Evolutionary conservation across 768 basidiomycete genomes (phyloP).

Genomic region (Chalciporus chontae): DNA sequence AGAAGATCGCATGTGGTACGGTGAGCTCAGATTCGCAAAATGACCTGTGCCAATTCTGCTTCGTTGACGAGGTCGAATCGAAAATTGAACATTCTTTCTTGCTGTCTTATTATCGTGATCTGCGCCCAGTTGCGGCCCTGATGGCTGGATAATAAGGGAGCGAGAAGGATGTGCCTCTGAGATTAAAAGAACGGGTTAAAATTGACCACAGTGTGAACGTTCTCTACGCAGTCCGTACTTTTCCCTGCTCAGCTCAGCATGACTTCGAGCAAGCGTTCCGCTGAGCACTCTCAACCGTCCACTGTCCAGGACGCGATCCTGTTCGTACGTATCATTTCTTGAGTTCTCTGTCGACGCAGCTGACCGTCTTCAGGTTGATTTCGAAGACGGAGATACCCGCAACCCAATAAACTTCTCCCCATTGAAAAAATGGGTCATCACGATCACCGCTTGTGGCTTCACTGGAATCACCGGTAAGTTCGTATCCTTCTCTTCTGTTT

Average conservation of each 20-base stretch:
- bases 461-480: slow-evolving; percentile 31
- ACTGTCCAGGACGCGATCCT: slow-evolving; percentile 12
- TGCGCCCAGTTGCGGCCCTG: slow-evolving; percentile 1
- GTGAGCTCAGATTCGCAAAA: too few species aligned
- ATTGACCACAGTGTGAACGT: slow-evolving; percentile 10
- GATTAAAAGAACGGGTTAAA: slow-evolving; percentile 7
- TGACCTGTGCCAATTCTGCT: too few species aligned
- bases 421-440: slow-evolving; percentile 41
- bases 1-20: too few species aligned
- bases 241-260: neutral
- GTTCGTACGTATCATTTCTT: slow-evolving; percentile 7
- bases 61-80: too few species aligned
- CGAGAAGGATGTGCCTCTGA: neutral
- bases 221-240: neutral
- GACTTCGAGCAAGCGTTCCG: neutral
- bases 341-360: neutral
- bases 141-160: neutral
- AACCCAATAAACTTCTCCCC: slow-evolving; percentile 40
- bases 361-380: slow-evolving; percentile 35
- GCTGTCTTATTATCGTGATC: too few species aligned
- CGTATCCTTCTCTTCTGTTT: neutral
- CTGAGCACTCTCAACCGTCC: slow-evolving; percentile 8
- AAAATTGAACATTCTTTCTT: too few species aligned
- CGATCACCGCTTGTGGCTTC: slow-evolving; percentile 32
- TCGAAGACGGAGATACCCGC: slow-evolving; percentile 34